Evolutionary conservation across 176 grass and related monocot genomes (phyloP), one percentile per base, ranked within the genome.

Genomic region (Avena atlantica): DNA sequence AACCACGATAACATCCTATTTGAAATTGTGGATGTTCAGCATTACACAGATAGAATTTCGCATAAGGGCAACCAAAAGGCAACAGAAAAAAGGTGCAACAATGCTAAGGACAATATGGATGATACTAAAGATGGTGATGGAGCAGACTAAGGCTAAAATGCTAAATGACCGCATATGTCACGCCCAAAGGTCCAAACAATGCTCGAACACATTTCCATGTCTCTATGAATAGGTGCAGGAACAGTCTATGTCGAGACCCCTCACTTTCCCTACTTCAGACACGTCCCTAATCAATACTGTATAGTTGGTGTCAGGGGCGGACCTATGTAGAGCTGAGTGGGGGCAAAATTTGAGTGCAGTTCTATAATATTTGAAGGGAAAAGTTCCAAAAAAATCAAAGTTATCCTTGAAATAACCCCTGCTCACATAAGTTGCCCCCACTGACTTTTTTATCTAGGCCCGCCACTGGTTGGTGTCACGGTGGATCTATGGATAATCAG

Each of bases 221-320:
- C 40, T 75, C 72, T 29, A 27, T 12, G n/a, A 79, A 79, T 45
- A 79, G 12, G 36, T 62, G 77, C 34, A 44, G 19, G 12, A 79
- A 42, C 31, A 3, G 31, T 78, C 9, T 45, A 44, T 62, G 72
- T 34, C 31, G 23, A 51, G 40, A 42, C 40, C 49, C 49, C 49
- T 51, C 49, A 51, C 49, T 51, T 51, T 12, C 49, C 11, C 11
- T 53, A 53, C 51, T 16, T 53, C 51, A 53, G 51, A 5, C 51
- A 53, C 4, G 13, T 15, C 51, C 51, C 51, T 13, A 53, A 13
- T 53, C 51, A 53, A 53, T 53, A 15, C 51, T 53, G 13, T 53
- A 13, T 15, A 53, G 51, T 13, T 53, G 51, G 13, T 48, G 27
- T 7, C 27, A 36, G 31, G 31, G 31, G 31, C 31, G 31, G 29